Conservation (phyloP, 768 basidiomycete species). For the Asterophora parasitica region DNA sequence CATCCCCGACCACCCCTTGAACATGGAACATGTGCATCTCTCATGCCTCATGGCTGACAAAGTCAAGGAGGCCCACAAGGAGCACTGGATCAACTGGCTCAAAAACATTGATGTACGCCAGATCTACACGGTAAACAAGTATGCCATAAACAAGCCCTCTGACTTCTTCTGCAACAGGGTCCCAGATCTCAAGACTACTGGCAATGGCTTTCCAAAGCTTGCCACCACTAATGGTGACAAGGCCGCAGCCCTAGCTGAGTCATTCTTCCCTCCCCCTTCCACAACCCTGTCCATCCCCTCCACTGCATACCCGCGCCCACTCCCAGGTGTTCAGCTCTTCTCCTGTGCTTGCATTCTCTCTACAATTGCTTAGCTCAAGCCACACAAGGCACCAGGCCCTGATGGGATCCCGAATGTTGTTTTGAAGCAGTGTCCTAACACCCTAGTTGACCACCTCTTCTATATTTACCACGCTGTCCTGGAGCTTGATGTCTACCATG, state of each 20-base stretch:
- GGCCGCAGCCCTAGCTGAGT: neutral
- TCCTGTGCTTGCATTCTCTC: neutral
- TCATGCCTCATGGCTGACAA: neutral
- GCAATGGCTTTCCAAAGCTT: neutral
- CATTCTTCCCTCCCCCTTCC: slow-evolving; percentile 17
- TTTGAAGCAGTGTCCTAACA: slow-evolving; percentile 11
- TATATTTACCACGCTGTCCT: slow-evolving; percentile 23
- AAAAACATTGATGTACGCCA: neutral
- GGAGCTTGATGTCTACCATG: too few species aligned
- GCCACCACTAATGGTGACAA: slow-evolving; percentile 4
- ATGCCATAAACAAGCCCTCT: neutral
- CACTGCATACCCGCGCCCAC: too few species aligned
- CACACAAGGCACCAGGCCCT: slow-evolving; percentile 25
- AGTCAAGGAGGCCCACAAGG: too few species aligned
- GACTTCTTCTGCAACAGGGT: too few species aligned
- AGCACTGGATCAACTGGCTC: slow-evolving; percentile 5
- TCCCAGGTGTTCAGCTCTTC: too few species aligned
- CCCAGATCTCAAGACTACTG: neutral
- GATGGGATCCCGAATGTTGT: slow-evolving; percentile 19
- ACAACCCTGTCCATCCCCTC: slow-evolving; percentile 13
- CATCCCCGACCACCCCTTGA: neutral
- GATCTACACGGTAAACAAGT: slow-evolving; percentile 4
- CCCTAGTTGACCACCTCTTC: slow-evolving; percentile 12
- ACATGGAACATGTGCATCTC: neutral
- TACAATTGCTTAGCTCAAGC: slow-evolving; percentile 15